These are phyloP conservation scores for Annulohypoxylon moriforme DNA, from an alignment of 495 filamentous ascomycete genomes.

Conservation along the genomic window DNA sequence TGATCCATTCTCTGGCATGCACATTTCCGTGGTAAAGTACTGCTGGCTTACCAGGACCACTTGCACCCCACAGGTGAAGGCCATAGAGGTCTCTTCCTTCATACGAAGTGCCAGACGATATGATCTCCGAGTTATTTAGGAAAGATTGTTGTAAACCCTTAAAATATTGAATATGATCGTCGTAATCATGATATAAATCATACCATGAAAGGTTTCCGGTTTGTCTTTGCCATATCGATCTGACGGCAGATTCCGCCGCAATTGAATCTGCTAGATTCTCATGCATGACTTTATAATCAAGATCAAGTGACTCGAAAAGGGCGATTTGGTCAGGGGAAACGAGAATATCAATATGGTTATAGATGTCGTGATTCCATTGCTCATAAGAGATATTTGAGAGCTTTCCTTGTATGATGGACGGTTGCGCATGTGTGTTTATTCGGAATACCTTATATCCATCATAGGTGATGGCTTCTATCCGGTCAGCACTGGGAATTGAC, in stretches of 20 bases:
- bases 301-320: slow-evolving; percentile 48
- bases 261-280: slow-evolving; percentile 58
- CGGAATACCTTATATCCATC: slow-evolving; percentile 58
- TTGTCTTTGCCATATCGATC: slow-evolving; percentile 14
- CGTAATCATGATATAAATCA: slow-evolving; percentile 59
- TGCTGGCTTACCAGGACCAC: slow-evolving; percentile 58
- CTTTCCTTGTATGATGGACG: slow-evolving; percentile 41
- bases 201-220: slow-evolving; percentile 54
- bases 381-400: slow-evolving; percentile 46
- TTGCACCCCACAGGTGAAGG: slow-evolving; percentile 61
- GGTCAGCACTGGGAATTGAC: not conserved
- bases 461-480: slow-evolving; percentile 39
- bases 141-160: slow-evolving; percentile 53
- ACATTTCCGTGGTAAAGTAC: slow-evolving; percentile 63
- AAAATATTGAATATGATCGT: slow-evolving; percentile 59
- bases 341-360: slow-evolving; percentile 51
- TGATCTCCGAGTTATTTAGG: slow-evolving; percentile 57
- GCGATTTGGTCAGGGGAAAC: slow-evolving; percentile 51
- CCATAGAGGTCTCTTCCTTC: slow-evolving; percentile 59
- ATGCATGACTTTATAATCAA: slow-evolving; percentile 56
- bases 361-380: slow-evolving; percentile 47
- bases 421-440: slow-evolving; percentile 36
- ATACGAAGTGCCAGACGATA: slow-evolving; percentile 57
- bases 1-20: slow-evolving; percentile 66
- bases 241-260: slow-evolving; percentile 44